Evolutionary conservation across 345 rosid species (phyloP).

Genomic region (Hibiscus tridactylites): DNA sequence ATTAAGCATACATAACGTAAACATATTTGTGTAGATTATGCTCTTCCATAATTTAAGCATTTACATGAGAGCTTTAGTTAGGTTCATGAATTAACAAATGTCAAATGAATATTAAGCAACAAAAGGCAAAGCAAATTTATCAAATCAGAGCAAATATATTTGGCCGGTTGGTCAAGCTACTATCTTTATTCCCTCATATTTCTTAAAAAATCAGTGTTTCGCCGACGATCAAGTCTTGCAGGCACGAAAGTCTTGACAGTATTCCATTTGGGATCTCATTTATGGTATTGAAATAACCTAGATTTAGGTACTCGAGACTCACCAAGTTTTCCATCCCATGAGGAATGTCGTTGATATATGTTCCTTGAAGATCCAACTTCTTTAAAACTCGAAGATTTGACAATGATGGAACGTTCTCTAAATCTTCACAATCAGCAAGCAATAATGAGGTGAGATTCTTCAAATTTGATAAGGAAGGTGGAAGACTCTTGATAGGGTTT

Average conservation of each 20-base stretch:
- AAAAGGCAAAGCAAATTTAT: no score
- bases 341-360: background rate
- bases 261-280: background rate
- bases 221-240: background rate
- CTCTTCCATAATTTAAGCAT: no score
- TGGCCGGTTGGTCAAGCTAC: no score
- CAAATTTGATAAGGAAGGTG: background rate
- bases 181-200: no score
- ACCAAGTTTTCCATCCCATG: background rate
- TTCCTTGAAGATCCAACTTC: background rate
- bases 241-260: background rate
- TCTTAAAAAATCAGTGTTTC: background rate
- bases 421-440: background rate
- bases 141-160: no score
- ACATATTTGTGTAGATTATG: no score
- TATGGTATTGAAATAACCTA: fast-evolving
- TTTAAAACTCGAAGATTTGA: background rate
- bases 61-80: no score
- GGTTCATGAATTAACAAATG: no score
- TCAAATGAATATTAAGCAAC: no score
- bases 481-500: background rate
- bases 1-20: no score
- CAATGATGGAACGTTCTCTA: background rate
- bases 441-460: background rate
- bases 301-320: background rate